phyloP scores from a whole-genome alignment of 106 monocot species.

The Dendrobium chrysotoxum region DNA sequence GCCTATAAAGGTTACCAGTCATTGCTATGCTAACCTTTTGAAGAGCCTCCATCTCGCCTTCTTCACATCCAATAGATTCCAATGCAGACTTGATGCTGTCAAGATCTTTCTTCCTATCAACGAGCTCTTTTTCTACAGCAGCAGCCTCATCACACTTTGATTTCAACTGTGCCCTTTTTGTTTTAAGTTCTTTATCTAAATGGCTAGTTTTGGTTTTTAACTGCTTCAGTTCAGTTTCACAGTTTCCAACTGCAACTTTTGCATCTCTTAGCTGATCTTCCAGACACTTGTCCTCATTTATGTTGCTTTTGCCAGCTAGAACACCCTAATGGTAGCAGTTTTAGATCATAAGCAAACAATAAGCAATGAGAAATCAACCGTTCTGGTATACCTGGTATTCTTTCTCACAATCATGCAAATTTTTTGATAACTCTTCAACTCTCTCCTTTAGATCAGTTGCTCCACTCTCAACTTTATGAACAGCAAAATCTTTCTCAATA shows the following conservation, averaged over 20 bases:
- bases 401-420: conserved; percentile 62
- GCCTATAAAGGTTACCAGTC: not conserved
- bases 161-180: conserved; percentile 53
- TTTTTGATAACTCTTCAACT: conserved; percentile 61
- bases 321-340: conserved; percentile 49
- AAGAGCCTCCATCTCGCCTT: conserved; percentile 81
- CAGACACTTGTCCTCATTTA: conserved; percentile 86
- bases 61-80: conserved; percentile 57
- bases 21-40: conserved; percentile 50
- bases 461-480: conserved; percentile 62
- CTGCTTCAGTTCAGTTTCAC: conserved; percentile 68
- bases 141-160: conserved; percentile 80
- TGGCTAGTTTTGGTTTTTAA: conserved; percentile 67
- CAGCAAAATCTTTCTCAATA: conserved; percentile 56
- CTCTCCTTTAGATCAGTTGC: conserved; percentile 66
- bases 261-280: conserved; percentile 98
- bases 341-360: not conserved
- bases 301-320: conserved; percentile 82
- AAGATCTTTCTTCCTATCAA: conserved; percentile 56
- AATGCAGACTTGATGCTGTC: conserved; percentile 52
- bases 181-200: conserved; percentile 87
- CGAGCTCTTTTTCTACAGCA: conserved; percentile 73
- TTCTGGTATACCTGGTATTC: conserved; percentile 66
- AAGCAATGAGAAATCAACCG: not conserved
- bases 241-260: conserved; percentile 75